Evolutionary conservation across 495 filamentous ascomycete genomes (phyloP).

Genomic region (Penicillium mononematosum): DNA sequence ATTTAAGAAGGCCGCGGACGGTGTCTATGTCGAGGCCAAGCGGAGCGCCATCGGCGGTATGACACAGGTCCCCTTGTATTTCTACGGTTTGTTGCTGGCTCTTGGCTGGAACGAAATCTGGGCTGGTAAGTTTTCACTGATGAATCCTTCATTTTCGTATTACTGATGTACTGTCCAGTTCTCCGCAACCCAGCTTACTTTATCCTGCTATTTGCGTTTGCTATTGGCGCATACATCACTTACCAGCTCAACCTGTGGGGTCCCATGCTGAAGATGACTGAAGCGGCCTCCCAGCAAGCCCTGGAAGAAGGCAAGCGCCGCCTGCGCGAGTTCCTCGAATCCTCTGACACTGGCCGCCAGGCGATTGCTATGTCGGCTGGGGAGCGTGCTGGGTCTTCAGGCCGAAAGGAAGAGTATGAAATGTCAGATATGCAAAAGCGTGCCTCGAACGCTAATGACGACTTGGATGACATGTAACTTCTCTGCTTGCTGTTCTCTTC

Average conservation of each 20-base stretch:
- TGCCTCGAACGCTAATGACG: constrained; percentile 31
- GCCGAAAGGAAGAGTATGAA: constrained; percentile 42
- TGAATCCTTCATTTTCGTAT: constrained; percentile 3
- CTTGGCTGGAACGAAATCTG: constrained; percentile 97
- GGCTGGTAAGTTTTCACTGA: constrained; percentile 61
- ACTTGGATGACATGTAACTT: constrained; percentile 45
- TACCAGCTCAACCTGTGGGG: constrained; percentile 94
- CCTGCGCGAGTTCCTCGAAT: constrained; percentile 81
- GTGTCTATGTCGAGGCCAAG: constrained; percentile 96
- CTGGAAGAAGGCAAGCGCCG: constrained; percentile 85
- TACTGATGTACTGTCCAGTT: constrained; percentile 52
- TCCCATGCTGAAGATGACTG: constrained; percentile 89
- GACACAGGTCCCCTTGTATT: constrained; percentile 90
- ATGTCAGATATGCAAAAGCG: constrained; percentile 45
- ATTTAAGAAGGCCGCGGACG: constrained; percentile 97
- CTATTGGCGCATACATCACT: constrained; percentile 76
- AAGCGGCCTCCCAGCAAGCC: constrained; percentile 83
- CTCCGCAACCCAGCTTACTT: constrained; percentile 92
- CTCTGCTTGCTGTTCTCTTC: constrained; percentile 36
- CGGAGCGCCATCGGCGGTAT: constrained; percentile 93
- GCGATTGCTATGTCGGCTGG: constrained; percentile 68
- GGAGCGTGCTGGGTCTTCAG: constrained; percentile 20
- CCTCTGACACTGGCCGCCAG: constrained; percentile 73
- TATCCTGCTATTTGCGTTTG: constrained; percentile 75
- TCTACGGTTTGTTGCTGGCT: constrained; percentile 83